Conservation (phyloP, 345 rosid species). For the Euphorbia tirucalli region DNA sequence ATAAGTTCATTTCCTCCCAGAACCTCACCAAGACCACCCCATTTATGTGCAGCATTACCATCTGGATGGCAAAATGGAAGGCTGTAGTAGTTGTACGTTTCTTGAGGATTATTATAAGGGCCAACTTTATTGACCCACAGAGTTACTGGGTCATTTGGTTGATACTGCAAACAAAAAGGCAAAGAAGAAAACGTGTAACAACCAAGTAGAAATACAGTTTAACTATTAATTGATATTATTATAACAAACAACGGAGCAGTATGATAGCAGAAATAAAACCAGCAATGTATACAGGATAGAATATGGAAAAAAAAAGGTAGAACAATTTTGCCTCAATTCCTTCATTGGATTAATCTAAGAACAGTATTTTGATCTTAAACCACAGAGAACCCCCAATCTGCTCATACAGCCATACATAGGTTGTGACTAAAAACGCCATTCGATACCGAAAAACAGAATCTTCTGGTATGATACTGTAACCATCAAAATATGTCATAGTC, state of each 20-base stretch:
- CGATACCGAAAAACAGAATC: neutral
- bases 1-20: constrained; percentile 99
- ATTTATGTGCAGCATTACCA: constrained; percentile 70
- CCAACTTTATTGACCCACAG: constrained; percentile 99
- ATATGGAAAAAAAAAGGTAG: neutral
- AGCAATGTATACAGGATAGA: neutral
- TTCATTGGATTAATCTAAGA: neutral
- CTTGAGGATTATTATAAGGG: constrained; percentile 98
- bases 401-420: constrained; percentile 6
- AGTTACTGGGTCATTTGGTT: constrained; percentile 68
- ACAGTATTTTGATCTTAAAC: neutral
- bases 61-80: constrained; percentile 90
- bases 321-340: too few species aligned
- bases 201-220: neutral
- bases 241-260: neutral
- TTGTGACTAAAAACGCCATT: neutral
- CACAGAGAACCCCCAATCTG: neutral
- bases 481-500: neutral
- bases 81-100: constrained; percentile 97
- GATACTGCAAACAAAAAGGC: constrained; percentile 52
- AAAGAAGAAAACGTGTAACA: constrained; percentile 2
- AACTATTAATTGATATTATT: neutral
- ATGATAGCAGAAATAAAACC: neutral
- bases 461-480: neutral
- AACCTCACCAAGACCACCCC: constrained; percentile 99